Percentiles rank a stretch among this genome's conserved stretches.
Evolutionary conservation across 345 rosid species (phyloP).

Genomic region (Citrus unshiu): DNA sequence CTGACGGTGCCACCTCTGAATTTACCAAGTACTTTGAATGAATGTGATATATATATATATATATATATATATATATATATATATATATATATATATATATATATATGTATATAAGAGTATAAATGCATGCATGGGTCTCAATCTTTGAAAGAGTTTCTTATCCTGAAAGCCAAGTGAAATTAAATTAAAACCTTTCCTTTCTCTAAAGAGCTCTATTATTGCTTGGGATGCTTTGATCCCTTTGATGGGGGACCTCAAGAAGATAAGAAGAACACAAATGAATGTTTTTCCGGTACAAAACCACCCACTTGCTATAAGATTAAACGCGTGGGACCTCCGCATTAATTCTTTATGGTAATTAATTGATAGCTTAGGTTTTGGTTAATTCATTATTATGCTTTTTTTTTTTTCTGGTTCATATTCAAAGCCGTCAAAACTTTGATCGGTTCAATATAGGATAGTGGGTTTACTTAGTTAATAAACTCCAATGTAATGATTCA

Average conservation of each 20-base stretch:
- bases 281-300: constrained; percentile 12
- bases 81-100: too few relatives aligned
- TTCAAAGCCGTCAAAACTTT: neutral
- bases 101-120: neutral
- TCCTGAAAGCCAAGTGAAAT: constrained; percentile 11
- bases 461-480: neutral
- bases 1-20: neutral
- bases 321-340: neutral
- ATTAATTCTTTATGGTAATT: neutral
- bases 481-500: neutral
- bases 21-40: constrained; percentile 6
- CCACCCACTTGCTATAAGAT: constrained; percentile 10
- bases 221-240: constrained; percentile 17
- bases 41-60: too few relatives aligned
- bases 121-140: constrained; percentile 10
- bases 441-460: neutral
- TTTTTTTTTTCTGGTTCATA: neutral
- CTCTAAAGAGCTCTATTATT: neutral
- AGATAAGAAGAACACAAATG: constrained; percentile 2
- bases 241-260: constrained; percentile 15
- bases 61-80: too few relatives aligned
- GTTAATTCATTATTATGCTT: neutral
- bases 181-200: neutral
- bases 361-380: neutral
- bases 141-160: constrained; percentile 13